These are phyloP conservation scores for Yamadazyma spencermartinsiae DNA, from an alignment of 1,139 yeast species.

Conservation along the genomic window DNA sequence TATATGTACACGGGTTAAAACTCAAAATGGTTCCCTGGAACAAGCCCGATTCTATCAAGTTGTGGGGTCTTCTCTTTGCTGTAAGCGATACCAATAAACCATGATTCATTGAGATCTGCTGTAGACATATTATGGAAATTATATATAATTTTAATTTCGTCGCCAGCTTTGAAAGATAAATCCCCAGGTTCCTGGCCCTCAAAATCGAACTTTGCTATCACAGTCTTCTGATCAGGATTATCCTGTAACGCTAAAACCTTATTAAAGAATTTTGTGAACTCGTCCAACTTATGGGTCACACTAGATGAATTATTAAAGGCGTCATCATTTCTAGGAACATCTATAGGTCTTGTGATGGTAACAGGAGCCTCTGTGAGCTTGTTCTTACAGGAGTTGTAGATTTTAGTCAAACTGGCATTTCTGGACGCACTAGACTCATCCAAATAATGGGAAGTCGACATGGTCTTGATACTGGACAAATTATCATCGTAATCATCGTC, in stretches of 20 bases:
- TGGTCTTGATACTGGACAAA: constrained; percentile 16
- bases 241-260: constrained; percentile 14
- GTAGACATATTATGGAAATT: constrained; percentile 31
- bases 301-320: constrained; percentile 18
- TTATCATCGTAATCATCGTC: constrained; percentile 16
- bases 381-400: constrained; percentile 40
- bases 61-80: constrained; percentile 8
- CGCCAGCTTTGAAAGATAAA: constrained; percentile 38
- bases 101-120: constrained; percentile 23
- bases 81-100: constrained; percentile 36
- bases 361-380: constrained; percentile 35
- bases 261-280: constrained; percentile 26
- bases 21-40: constrained; percentile 34
- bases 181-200: constrained; percentile 41
- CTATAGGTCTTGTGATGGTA: constrained; percentile 4
- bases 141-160: constrained; percentile 33
- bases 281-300: constrained; percentile 27
- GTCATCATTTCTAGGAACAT: constrained; percentile 5
- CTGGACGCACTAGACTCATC: constrained; percentile 21
- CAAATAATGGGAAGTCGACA: constrained; percentile 23
- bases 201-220: constrained; percentile 31
- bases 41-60: constrained; percentile 38
- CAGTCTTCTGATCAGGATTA: constrained; percentile 11
- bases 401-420: constrained; percentile 24
- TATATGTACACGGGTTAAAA: background rate